These are phyloP conservation scores for Chaetomium fimeti DNA, from an alignment of 495 filamentous ascomycete genomes.

Conservation along the genomic window DNA sequence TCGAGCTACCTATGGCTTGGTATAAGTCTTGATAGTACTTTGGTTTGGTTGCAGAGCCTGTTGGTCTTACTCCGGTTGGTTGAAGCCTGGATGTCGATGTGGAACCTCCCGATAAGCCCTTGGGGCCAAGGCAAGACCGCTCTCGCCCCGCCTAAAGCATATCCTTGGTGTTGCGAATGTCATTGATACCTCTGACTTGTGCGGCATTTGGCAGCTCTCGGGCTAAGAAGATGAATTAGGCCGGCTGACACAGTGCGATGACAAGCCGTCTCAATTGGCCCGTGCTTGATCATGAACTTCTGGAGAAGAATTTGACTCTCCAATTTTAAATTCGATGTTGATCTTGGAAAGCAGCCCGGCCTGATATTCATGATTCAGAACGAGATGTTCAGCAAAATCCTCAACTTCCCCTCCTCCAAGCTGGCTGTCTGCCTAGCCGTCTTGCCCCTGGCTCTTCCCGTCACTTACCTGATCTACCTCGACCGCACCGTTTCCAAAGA, in stretches of 20 bases:
- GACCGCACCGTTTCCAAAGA: constrained; percentile 4
- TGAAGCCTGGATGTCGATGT: too few species aligned
- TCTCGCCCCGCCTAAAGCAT: too few species aligned
- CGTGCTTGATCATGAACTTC: not conserved
- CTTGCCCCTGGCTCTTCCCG: constrained; percentile 5
- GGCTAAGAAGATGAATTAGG: not conserved
- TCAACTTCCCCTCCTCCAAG: not conserved
- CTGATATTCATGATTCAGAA: not conserved
- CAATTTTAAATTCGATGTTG: not conserved
- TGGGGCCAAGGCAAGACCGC: too few species aligned
- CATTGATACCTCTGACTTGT: too few species aligned
- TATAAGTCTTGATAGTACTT: too few species aligned
- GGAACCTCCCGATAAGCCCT: too few species aligned
- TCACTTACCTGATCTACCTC: constrained; percentile 18
- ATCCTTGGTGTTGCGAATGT: too few species aligned
- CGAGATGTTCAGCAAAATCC: not conserved
- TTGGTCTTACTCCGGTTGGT: too few species aligned
- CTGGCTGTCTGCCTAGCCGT: not conserved
- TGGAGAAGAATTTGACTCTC: not conserved
- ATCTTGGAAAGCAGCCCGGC: not conserved
- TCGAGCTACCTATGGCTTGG: too few species aligned
- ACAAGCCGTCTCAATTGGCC: not conserved
- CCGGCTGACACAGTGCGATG: not conserved
- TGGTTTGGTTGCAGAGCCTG: too few species aligned
- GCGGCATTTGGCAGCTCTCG: too few species aligned